Percentiles rank a stretch among this genome's conserved stretches.
Evolutionary conservation across 257 asterid species (phyloP).

Genomic region (Fraxinus anomala): DNA sequence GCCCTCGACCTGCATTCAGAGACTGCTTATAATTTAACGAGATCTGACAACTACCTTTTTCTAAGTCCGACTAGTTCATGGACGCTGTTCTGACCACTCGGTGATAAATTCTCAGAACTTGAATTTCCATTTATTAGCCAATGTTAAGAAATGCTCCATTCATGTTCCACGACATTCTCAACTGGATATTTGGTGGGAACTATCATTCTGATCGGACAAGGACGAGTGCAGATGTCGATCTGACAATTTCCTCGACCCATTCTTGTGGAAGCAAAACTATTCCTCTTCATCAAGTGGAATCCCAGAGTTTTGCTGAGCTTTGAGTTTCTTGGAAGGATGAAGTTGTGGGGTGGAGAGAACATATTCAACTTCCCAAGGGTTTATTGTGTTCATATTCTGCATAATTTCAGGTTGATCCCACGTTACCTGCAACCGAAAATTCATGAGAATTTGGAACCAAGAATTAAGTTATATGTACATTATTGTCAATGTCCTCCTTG

Average conservation of each 20-base stretch:
- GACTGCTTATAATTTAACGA: neutral
- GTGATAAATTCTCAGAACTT: slow-evolving; percentile 29
- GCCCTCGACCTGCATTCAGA: neutral
- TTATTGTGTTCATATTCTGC: slow-evolving; percentile 35
- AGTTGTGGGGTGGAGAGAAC: slow-evolving; percentile 18
- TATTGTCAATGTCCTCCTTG: too few relatives aligned
- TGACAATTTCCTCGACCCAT: slow-evolving; percentile 19
- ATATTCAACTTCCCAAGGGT: slow-evolving; percentile 65
- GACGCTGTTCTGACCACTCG: slow-evolving; percentile 25
- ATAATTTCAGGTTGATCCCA: slow-evolving; percentile 56
- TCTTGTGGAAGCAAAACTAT: neutral
- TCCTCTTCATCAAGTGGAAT: slow-evolving; percentile 23
- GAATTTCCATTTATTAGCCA: slow-evolving; percentile 37
- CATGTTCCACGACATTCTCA: slow-evolving; percentile 8
- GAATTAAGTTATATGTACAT: too few relatives aligned
- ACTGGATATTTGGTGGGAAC: slow-evolving; percentile 5
- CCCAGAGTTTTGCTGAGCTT: slow-evolving; percentile 18
- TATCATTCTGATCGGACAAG: slow-evolving; percentile 15
- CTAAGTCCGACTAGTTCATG: slow-evolving; percentile 27
- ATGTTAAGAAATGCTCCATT: slow-evolving; percentile 29
- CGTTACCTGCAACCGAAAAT: slow-evolving; percentile 36
- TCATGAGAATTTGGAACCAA: neutral
- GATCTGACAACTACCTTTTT: slow-evolving; percentile 10
- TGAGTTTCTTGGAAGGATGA: slow-evolving; percentile 33
- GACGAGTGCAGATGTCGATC: slow-evolving; percentile 22